Base-by-base conservation (phyloP, 441 rosid genomes). In the Arabidopsis lyrata region DNA sequence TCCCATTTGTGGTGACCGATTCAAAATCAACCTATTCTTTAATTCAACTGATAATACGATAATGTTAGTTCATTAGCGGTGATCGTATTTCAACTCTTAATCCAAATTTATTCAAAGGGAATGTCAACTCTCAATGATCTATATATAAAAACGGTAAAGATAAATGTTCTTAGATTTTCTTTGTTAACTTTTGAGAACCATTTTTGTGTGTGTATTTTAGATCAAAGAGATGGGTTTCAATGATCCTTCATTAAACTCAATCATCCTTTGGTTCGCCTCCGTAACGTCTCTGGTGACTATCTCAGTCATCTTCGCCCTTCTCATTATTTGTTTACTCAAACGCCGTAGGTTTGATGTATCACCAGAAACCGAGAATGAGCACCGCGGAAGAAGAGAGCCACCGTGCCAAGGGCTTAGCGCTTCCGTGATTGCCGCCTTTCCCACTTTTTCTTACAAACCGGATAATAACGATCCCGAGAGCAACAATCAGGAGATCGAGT, bases 391-490 rank as follows among this genome's bases (percentile, higher is more conserved):
- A n/a, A 35, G 32, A 7, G 79, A 81, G 63, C 74, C 75, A 73
- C 52, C 70, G 54, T 31, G 57, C 34, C 45, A 44, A 39, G 88
- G 88, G 49, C 82, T 86, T 50, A 86, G 81, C 59, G 77, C 85
- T 22, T 56, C 63, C 48, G 83, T 83, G 54, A 80, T 86, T 32
- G 83, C 85, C 4, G 65, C 86, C 27, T 70, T 87, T 53, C 88
- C 92, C 1, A 58, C 55, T 14, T 81, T 79, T 73, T 59, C 76
- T 16, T 81, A 73, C 71, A 84, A 78, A 66, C 45, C 8, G 55
- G 67, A 69, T 20, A 16, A 22, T 13, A 59, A n/a, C 27, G 73
- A 70, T 42, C 62, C 11, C 5, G 72, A 76, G 71, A 57, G 76
- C 29, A 61, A 36, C 3, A 76, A 35, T 24, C 86, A 80, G 14